Evolutionary conservation across 140 eudicot species (phyloP).

Genomic region (Anethum foeniculum): DNA sequence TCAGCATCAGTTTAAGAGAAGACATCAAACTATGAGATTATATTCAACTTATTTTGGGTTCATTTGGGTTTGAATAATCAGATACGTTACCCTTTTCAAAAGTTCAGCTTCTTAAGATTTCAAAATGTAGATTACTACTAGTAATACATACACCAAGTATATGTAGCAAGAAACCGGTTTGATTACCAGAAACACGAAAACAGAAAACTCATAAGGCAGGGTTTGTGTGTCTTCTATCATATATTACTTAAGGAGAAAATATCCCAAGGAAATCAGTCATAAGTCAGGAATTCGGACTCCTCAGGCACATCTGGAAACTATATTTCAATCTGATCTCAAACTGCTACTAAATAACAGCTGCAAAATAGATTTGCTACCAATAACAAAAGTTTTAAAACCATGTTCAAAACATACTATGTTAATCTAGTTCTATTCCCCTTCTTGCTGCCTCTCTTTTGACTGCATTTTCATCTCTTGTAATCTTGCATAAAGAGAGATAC

Average conservation of each 20-base stretch:
- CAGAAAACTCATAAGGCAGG: background rate
- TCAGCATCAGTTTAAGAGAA: no score
- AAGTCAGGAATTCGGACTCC: background rate
- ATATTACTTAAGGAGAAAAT: background rate
- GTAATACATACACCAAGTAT: background rate
- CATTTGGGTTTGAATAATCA: no score
- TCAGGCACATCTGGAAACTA: background rate
- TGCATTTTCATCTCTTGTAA: slow-evolving; percentile 13
- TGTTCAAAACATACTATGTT: background rate
- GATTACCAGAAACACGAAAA: background rate
- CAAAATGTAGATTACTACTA: background rate
- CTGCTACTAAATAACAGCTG: background rate
- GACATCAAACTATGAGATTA: no score
- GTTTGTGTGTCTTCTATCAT: background rate
- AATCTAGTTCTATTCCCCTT: slow-evolving; percentile 42
- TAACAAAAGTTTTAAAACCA: background rate
- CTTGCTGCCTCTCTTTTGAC: slow-evolving; percentile 41
- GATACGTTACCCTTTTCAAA: no score
- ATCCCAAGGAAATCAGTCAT: background rate
- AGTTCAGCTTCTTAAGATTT: background rate
- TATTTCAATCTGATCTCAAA: background rate
- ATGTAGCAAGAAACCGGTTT: background rate
- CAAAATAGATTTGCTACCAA: background rate
- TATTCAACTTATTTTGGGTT: no score
- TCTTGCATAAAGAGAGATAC: slow-evolving; percentile 25